Evolutionary conservation across 805 yeast species (phyloP).

Genomic region (Blastobotrys terrestris): DNA sequence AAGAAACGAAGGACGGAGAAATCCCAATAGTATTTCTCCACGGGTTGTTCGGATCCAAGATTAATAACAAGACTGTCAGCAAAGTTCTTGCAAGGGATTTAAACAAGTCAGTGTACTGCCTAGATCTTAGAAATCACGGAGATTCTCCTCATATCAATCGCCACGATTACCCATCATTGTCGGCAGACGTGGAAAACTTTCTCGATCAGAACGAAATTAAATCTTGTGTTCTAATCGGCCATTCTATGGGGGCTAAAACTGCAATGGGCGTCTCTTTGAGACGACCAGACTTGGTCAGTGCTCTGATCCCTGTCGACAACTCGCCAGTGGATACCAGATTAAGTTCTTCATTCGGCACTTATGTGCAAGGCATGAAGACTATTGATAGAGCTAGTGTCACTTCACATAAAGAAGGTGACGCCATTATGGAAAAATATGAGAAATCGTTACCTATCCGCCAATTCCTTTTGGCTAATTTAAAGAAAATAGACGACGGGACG

Average conservation of each 20-base stretch:
- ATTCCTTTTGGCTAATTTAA: conserved; percentile 68
- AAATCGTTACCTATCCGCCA: conserved; percentile 56
- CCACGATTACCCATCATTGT: conserved; percentile 74
- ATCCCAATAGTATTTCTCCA: conserved; percentile 73
- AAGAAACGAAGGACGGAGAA: conserved; percentile 24
- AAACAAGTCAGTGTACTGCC: conserved; percentile 30
- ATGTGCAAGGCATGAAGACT: conserved; percentile 55
- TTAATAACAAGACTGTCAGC: conserved; percentile 79
- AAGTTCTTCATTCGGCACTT: conserved; percentile 55
- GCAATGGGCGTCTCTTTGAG: conserved; percentile 82
- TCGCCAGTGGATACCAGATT: conserved; percentile 71
- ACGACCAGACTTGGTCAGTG: conserved; percentile 51
- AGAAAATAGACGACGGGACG: conserved; percentile 35
- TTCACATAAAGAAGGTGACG: conserved; percentile 61
- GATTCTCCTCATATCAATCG: conserved; percentile 70
- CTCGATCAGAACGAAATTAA: conserved; percentile 40
- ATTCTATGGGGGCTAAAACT: conserved; percentile 76
- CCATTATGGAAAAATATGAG: conserved; percentile 57
- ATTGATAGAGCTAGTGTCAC: conserved; percentile 45
- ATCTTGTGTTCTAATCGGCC: conserved; percentile 34
- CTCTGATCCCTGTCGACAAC: conserved; percentile 78
- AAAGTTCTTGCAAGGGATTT: conserved; percentile 37
- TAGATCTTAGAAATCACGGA: conserved; percentile 87
- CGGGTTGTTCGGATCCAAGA: conserved; percentile 80
- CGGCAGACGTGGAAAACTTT: conserved; percentile 79